phyloP scores from a whole-genome alignment of 1,139 yeast genomes.

The Geotrichum candidum region DNA sequence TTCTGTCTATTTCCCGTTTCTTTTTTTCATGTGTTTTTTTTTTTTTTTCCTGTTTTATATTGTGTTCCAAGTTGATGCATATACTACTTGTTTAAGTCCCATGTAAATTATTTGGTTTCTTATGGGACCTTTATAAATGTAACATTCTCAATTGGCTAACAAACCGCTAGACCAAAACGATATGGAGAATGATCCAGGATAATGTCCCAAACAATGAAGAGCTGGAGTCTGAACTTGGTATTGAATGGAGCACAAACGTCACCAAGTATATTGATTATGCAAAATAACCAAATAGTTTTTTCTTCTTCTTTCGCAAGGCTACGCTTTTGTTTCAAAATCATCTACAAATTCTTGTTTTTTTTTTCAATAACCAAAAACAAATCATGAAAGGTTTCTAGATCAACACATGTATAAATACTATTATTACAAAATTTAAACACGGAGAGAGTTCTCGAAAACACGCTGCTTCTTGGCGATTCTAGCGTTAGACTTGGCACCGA shows the following conservation, averaged over 20 bases:
- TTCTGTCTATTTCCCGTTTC: neutral
- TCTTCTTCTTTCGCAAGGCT: neutral
- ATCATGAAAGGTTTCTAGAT: neutral
- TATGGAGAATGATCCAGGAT: slow-evolving; percentile 16
- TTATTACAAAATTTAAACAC: slow-evolving; percentile 13
- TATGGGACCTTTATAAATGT: too few species aligned
- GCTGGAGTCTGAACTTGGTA: neutral
- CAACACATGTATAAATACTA: neutral
- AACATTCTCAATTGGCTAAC: too few species aligned
- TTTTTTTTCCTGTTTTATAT: neutral
- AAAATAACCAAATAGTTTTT: neutral
- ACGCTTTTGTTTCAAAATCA: neutral
- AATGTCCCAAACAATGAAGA: slow-evolving; percentile 9
- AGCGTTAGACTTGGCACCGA: slow-evolving; percentile 88
- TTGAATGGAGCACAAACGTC: neutral
- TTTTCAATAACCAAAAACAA: neutral
- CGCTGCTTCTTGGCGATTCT: slow-evolving; percentile 51
- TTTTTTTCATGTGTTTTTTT: neutral
- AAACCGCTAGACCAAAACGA: slow-evolving; percentile 6
- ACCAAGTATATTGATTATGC: neutral
- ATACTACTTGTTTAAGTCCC: too few species aligned
- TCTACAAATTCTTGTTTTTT: neutral
- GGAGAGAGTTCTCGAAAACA: slow-evolving; percentile 12
- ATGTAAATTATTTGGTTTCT: too few species aligned
- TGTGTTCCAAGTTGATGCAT: too few species aligned